Percentiles rank a stretch among this genome's conserved stretches.
Evolutionary conservation across 2,329 filamentous ascomycete species (phyloP).

Genomic region (Claviceps spartinae): DNA sequence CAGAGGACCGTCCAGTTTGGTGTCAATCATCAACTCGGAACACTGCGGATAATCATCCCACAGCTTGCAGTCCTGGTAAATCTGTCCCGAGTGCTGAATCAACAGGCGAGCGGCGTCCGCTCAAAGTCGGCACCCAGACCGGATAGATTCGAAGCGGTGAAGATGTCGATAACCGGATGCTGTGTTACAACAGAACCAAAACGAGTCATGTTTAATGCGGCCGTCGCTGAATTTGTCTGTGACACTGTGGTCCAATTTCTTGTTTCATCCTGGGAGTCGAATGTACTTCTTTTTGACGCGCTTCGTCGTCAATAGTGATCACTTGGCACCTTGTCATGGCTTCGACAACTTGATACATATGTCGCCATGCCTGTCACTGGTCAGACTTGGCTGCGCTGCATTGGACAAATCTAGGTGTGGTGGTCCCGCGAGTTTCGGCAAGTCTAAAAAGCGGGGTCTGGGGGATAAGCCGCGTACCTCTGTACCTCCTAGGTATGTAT

Average conservation of each 20-base stretch:
- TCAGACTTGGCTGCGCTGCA: too few species aligned
- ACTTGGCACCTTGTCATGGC: too few species aligned
- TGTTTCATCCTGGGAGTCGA: background rate
- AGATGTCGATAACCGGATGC: constrained; percentile 4
- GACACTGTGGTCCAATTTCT: background rate
- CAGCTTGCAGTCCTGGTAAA: background rate
- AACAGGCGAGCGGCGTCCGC: constrained; percentile 1
- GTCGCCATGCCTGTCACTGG: too few species aligned
- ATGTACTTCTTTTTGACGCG: too few species aligned
- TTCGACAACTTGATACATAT: too few species aligned
- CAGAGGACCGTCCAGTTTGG: background rate
- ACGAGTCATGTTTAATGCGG: background rate
- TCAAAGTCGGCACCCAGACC: background rate
- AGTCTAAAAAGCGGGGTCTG: too few species aligned
- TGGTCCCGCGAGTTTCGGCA: too few species aligned
- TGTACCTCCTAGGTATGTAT: too few species aligned
- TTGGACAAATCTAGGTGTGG: too few species aligned
- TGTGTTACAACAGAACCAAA: constrained; percentile 4
- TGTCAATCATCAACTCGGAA: background rate
- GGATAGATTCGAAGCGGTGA: constrained; percentile 4
- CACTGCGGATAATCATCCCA: background rate
- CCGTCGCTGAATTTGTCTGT: background rate
- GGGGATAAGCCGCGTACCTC: too few species aligned
- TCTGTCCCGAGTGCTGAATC: background rate
- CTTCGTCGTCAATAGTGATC: too few species aligned